Base-by-base conservation (phyloP, 1,284 basidiomycete genomes). In the Apiotrichum mycotoxinovorans region DNA sequence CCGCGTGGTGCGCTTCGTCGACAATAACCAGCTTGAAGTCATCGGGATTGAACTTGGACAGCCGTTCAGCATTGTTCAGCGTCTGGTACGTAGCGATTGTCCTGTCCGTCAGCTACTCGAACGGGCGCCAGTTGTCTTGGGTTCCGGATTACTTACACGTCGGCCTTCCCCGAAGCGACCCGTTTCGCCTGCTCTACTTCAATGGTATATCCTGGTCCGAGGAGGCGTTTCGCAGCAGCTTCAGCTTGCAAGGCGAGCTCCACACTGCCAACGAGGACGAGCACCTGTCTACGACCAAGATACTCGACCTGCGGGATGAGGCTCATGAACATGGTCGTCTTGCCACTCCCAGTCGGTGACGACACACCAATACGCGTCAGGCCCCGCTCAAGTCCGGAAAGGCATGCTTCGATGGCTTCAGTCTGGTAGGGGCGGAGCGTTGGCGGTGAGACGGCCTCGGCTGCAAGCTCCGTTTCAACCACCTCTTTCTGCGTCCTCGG, bases 41-140 rank as follows among this genome's bases (percentile, higher is more conserved):
- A 11, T 72, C 68, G 1, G 90, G 87, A 64, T 88, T 80, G 69
- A 95, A 97, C 74, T 96, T 97, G 11, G 80, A 80, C 47, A 96
- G 71, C 23, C 95, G 81, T 11, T 82, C 76, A 1, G 81, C 73
- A 50, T 84, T 85, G 17, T 85, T 79, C 4, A 97, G 79, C 0
- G 91, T 95, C 74, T 97, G 94, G 69, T 91, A 93, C 2, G 93
- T 97, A 4, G 92, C 94, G 37, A 96, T 84, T 0, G 94, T 93
- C 10, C 90, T 91, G 61, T 30, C 42, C 14, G 45, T 34, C 15
- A 57, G 23, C 12, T 5, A 30, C n/a, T n/a, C n/a, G 34, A 20
- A 7, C 18, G 9, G 18, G 11, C 30, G 25, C 15, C 12, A 7
- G 3, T 35, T 18, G 15, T 17, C 20, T 51, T 45, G 52, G 35